phyloP scores from a whole-genome alignment of 495 filamentous ascomycete genomes.

The Xylaria bambusicola region DNA sequence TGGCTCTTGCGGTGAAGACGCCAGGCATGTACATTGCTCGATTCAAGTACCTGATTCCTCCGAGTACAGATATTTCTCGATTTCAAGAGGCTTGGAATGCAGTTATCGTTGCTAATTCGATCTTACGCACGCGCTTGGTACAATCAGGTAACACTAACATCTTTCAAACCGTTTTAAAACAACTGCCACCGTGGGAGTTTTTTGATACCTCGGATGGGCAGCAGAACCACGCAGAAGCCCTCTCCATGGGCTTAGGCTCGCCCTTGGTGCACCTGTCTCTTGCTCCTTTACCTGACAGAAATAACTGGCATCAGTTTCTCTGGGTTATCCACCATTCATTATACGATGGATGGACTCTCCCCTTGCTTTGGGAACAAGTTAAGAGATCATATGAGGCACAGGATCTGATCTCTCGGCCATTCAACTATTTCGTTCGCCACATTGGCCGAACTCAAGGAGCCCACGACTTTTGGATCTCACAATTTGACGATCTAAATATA shows the following conservation, averaged over 20 bases:
- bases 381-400: constrained; percentile 31
- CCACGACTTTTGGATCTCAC: constrained; percentile 33
- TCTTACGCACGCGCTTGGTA: constrained; percentile 59
- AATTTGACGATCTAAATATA: constrained; percentile 7
- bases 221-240: neutral
- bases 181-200: constrained; percentile 27
- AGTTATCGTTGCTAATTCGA: constrained; percentile 49
- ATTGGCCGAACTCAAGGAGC: constrained; percentile 23
- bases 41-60: constrained; percentile 47
- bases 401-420: constrained; percentile 20
- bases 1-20: constrained; percentile 50
- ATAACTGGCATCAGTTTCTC: neutral
- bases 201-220: neutral
- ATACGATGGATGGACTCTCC: constrained; percentile 65
- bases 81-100: constrained; percentile 59
- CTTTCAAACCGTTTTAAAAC: constrained; percentile 54
- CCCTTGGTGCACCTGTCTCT: neutral
- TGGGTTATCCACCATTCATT: constrained; percentile 58
- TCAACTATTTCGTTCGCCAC: constrained; percentile 37
- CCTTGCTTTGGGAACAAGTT: constrained; percentile 49
- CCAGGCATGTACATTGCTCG: constrained; percentile 56
- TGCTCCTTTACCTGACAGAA: neutral
- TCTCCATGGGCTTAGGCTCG: neutral
- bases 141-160: constrained; percentile 46
- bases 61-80: constrained; percentile 42